Evolutionary conservation across 208 protist species (phyloP).

Genomic region (Acanthamoeba lenticulata): DNA sequence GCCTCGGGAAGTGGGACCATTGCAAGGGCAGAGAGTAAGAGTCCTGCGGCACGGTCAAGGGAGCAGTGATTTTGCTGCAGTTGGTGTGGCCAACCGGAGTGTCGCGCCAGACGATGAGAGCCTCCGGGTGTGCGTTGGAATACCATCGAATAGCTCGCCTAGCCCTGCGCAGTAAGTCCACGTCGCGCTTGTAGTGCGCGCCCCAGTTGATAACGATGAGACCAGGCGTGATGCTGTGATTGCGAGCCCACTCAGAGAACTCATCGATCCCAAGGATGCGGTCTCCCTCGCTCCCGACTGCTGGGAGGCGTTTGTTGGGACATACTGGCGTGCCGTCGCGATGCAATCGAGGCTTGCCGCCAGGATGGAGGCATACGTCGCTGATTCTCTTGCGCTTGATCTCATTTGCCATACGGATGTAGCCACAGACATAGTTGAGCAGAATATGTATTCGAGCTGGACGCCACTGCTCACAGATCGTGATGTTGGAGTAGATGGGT

Average conservation of each 20-base stretch:
- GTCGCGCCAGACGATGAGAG: neutral
- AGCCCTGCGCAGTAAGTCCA: neutral
- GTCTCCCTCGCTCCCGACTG: neutral
- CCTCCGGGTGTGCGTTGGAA: neutral
- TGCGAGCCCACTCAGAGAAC: neutral
- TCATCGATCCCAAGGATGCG: neutral
- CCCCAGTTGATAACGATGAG: neutral
- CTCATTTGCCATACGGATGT: neutral
- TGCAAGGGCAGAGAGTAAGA: neutral
- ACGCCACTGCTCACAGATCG: neutral
- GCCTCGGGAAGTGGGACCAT: neutral
- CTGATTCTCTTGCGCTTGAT: neutral
- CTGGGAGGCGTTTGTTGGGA: neutral
- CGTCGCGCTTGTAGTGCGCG: neutral
- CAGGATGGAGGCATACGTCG: neutral
- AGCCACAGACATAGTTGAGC: neutral
- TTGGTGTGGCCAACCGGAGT: neutral
- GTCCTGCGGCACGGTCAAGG: neutral
- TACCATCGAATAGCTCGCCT: neutral
- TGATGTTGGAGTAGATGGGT: neutral
- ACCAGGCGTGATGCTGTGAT: neutral
- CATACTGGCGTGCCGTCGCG: neutral
- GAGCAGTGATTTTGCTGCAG: neutral
- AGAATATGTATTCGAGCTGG: neutral
- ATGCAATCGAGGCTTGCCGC: neutral